Evolutionary conservation across 495 filamentous ascomycete species (phyloP), one percentile per base, ranked within the genome.

Genomic region (Neurospora sp.): DNA sequence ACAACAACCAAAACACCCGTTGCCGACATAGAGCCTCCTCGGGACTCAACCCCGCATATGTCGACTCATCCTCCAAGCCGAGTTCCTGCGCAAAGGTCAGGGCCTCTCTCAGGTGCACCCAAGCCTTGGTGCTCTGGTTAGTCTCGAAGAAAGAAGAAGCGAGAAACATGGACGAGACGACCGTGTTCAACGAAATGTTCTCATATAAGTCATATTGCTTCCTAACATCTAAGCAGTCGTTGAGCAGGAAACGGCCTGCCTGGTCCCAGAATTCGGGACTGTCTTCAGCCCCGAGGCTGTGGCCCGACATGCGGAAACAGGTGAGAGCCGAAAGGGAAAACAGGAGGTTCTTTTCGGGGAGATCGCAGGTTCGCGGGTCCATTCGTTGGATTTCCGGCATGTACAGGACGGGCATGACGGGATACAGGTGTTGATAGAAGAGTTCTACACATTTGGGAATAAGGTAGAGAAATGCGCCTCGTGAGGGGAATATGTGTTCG

Each of bases 51-150:
- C 82, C 83, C 8, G 78, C 74, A 77, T 89, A 90, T 0, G 83
- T 85, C 1, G 84, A 81, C 74, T 89, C 87, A 31, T 89, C 85
- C 77, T 91, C 85, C 39, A 92, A 81, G 2, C 87, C 88, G 31
- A 92, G 77, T 16, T 88, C 85, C 73, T 89, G 87, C 5, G 86
- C 84, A 80, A 89, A 84, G 0, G 87, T 87, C 31, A 86, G 86
- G 2, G 89, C 85, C 77, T 92, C 89, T 44, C 89, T 84, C n/a
- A 91, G 78, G 74, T 91, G 90, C 70, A 87, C 86, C 88, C 89
- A 91, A 9, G 87, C 79, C 69, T 83, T 83, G 20, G 75, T 69
- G 41, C 72, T 73, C 40, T 82, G 75, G 42, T 79, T 79, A 11
- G 81, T 77, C 73, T 83, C 81, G 71, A 83, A 81, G 70, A 79